Conservation (phyloP, 2,329 filamentous ascomycete genomes). For the Xylariomycetidae sp. region DNA sequence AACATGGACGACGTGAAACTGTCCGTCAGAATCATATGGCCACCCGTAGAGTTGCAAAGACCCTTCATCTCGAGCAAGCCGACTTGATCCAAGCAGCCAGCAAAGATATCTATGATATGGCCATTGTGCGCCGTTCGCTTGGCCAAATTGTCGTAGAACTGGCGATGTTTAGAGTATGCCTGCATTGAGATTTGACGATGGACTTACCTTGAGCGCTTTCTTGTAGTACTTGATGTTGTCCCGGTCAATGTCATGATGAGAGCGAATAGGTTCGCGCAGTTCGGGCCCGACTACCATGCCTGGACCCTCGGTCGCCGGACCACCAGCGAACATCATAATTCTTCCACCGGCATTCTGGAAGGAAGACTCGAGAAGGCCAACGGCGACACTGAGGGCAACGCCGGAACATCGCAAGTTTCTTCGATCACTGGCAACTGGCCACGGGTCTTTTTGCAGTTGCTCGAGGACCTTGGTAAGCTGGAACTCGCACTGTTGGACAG, state of each 20-base stretch:
- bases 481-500: conserved; percentile 93
- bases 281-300: conserved; percentile 96
- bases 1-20: conserved; percentile 99
- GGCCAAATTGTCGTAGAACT: conserved; percentile 92
- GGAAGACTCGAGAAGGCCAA: conserved; percentile 85
- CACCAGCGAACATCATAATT: conserved; percentile 96
- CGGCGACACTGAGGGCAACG: conserved; percentile 91
- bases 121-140: conserved; percentile 95
- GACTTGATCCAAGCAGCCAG: conserved; percentile 94
- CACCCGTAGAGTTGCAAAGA: conserved; percentile 89
- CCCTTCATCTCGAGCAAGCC: conserved; percentile 98
- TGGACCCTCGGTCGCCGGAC: conserved; percentile 89
- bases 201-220: conserved; percentile 82
- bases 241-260: conserved; percentile 96
- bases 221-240: conserved; percentile 99
- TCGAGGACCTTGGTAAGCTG: conserved; percentile 95
- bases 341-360: conserved; percentile 94
- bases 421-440: conserved; percentile 92
- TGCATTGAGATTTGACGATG: background rate
- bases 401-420: conserved; percentile 88
- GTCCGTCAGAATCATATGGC: conserved; percentile 96
- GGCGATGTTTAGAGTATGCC: conserved; percentile 21
- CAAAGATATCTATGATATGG: conserved; percentile 96
- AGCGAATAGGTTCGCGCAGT: conserved; percentile 91
- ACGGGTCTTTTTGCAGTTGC: conserved; percentile 92